phyloP scores from a whole-genome alignment of 2,329 filamentous ascomycete genomes.

The Calonectria hongkongensis region DNA sequence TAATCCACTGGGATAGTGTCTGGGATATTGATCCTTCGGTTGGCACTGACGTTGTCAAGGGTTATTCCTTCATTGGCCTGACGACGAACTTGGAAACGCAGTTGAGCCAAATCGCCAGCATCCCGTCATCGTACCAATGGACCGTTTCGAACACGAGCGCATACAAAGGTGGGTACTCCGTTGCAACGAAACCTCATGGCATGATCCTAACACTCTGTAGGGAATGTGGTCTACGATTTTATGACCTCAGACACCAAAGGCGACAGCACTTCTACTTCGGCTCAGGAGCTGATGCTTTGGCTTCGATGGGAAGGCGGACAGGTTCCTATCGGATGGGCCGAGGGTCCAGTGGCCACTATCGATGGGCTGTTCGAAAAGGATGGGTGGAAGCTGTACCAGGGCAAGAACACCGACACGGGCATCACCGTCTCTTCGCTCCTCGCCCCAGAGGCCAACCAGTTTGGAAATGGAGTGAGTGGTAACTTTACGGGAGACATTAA shows the following conservation, averaged over 20 bases:
- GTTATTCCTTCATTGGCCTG: constrained; percentile 46
- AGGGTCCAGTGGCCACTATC: constrained; percentile 44
- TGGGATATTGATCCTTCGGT: constrained; percentile 41
- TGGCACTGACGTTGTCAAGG: constrained; percentile 41
- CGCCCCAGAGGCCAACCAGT: constrained; percentile 35
- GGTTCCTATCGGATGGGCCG: constrained; percentile 41
- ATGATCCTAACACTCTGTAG: constrained; percentile 1
- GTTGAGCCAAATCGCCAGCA: constrained; percentile 39
- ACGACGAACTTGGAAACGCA: constrained; percentile 41
- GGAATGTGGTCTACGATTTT: constrained; percentile 47
- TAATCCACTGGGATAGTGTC: constrained; percentile 43
- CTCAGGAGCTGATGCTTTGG: constrained; percentile 49
- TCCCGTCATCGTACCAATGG: constrained; percentile 41
- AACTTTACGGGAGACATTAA: constrained; percentile 46
- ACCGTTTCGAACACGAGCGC: constrained; percentile 38
- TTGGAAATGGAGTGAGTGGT: constrained; percentile 32
- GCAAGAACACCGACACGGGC: constrained; percentile 43
- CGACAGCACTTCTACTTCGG: constrained; percentile 36
- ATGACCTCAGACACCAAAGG: constrained; percentile 48
- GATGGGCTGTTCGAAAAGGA: constrained; percentile 43
- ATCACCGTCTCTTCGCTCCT: constrained; percentile 45
- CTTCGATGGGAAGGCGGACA: constrained; percentile 42
- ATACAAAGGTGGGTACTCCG: constrained; percentile 41
- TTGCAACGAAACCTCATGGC: neutral
- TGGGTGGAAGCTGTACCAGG: constrained; percentile 48